Evolutionary conservation across 2,329 filamentous ascomycete genomes (phyloP), one percentile per base, ranked within the genome.

Genomic region (Didymosphaeria variabile): DNA sequence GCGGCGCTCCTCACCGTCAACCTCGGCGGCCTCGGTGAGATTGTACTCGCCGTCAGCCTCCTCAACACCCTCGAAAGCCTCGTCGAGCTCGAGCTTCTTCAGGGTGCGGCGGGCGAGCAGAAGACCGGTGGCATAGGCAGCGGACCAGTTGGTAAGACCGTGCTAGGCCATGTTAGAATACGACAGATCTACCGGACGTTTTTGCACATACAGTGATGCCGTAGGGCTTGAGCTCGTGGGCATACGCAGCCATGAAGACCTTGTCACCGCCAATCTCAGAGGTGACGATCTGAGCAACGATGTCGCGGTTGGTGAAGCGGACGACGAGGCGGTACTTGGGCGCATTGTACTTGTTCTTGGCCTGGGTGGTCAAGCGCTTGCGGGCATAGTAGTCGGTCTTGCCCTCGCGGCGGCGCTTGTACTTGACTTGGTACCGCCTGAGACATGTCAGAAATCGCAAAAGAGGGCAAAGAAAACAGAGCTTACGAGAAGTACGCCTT

Each of bases 291-390:
- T 99, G 95, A 86, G 89, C 90, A 86, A 98, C 91, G 87, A 98
- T 97, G 88, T 99, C 94, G 85, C 93, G 93, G 91, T 98, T 97
- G 88, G 93, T 96, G 91, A 97, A 97, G 83, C 95, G 95, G 82
- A 99, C 93, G 73, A 99, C 95, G 80, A 99, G 91, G 81, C 95
- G 92, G 91, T 99, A 98, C 90, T 99, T 99, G 85, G 95, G 95
- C 69, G 95, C 91, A 86, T 97, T 97, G 91, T 98, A 99, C 91
- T 99, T 99, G 93, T 99, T 99, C 93, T 98, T 99, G 86, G 95
- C 95, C 89, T 99, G 95, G 87, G 93, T 94, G 88, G 98, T 95
- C 84, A 99, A 89, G 81, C 95, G 91, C 92, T 98, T 98, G 84
- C 95, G 94, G 82, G 95, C 95, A 84, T 97, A 98, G 93, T 99